These are phyloP conservation scores for Fereydounia khargensis DNA, from an alignment of 1,284 basidiomycete genomes.

Conservation along the genomic window DNA sequence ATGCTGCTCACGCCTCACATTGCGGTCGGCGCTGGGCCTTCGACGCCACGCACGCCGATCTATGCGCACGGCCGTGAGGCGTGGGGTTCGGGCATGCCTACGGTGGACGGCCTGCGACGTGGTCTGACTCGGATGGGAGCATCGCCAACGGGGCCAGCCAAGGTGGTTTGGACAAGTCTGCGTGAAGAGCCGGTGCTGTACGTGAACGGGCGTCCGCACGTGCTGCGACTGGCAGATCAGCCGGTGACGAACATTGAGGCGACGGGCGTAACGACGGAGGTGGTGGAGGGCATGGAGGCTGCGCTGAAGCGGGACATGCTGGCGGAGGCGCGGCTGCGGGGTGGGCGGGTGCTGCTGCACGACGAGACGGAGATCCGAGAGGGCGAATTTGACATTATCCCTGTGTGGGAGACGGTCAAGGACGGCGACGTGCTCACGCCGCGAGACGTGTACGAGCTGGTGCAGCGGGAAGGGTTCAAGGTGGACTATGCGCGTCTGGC, in stretches of 20 bases:
- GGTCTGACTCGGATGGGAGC: slow-evolving; percentile 52
- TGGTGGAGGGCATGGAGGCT: slow-evolving; percentile 90
- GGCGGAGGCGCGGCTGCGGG: slow-evolving; percentile 70
- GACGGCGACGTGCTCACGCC: slow-evolving; percentile 91
- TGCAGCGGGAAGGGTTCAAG: slow-evolving; percentile 49
- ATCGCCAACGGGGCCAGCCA: slow-evolving; percentile 21
- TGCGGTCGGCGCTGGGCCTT: background rate
- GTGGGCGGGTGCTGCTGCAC: slow-evolving; percentile 79
- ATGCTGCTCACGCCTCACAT: slow-evolving; percentile 29
- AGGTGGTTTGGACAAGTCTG: slow-evolving; percentile 52
- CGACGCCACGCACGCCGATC: slow-evolving; percentile 15
- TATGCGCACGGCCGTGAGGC: slow-evolving; percentile 36
- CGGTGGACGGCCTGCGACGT: slow-evolving; percentile 50
- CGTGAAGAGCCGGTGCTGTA: slow-evolving; percentile 55
- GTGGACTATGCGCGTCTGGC: slow-evolving; percentile 55
- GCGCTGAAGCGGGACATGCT: slow-evolving; percentile 87
- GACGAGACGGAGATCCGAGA: slow-evolving; percentile 93
- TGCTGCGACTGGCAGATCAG: slow-evolving; percentile 79
- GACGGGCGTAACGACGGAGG: slow-evolving; percentile 86
- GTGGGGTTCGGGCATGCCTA: slow-evolving; percentile 56
- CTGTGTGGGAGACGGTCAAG: slow-evolving; percentile 75
- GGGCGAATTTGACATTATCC: slow-evolving; percentile 70
- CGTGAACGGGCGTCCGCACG: slow-evolving; percentile 70
- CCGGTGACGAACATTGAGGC: slow-evolving; percentile 60
- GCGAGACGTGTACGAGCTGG: slow-evolving; percentile 63